Percentiles rank a stretch among this genome's conserved stretches.
Conservation (phyloP, 73 alveolate genomes). For the Breviolum minutum region DNA sequence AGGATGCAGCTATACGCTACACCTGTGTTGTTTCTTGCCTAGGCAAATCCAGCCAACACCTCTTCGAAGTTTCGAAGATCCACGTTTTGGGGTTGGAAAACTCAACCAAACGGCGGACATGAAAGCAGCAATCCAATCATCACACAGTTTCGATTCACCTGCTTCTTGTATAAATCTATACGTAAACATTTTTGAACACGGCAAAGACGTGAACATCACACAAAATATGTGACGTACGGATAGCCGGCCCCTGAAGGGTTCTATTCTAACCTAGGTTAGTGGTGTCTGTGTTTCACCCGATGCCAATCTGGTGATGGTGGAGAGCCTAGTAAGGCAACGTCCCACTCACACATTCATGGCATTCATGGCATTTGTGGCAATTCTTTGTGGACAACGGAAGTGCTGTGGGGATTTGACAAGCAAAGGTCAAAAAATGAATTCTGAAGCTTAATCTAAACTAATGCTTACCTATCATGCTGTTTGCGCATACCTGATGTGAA, state of each 20-base stretch:
- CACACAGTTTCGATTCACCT: too few species aligned
- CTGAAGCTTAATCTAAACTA: too few species aligned
- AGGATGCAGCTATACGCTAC: background rate
- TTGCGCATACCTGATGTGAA: too few species aligned
- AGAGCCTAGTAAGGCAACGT: background rate
- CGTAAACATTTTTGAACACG: too few species aligned
- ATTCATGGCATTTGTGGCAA: too few species aligned
- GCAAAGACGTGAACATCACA: background rate
- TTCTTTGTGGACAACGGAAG: background rate
- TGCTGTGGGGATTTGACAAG: background rate
- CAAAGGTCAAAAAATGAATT: too few species aligned
- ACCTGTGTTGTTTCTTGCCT: background rate
- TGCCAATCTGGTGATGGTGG: slow-evolving; percentile 33
- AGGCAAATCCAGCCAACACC: slow-evolving; percentile 77
- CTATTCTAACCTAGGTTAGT: background rate
- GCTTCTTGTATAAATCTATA: too few species aligned
- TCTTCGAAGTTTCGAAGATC: slow-evolving; percentile 70
- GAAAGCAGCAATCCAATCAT: background rate
- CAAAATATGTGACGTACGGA: too few species aligned
- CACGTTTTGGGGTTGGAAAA: slow-evolving; percentile 23
- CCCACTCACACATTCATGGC: too few species aligned
- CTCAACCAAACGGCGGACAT: background rate
- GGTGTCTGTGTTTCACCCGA: slow-evolving; percentile 37
- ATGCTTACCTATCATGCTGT: too few species aligned
- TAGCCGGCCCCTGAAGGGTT: too few species aligned